These are phyloP conservation scores for Cryptococcus amylolentus DNA, from an alignment of 1,284 basidiomycete genomes.

Conservation along the genomic window DNA sequence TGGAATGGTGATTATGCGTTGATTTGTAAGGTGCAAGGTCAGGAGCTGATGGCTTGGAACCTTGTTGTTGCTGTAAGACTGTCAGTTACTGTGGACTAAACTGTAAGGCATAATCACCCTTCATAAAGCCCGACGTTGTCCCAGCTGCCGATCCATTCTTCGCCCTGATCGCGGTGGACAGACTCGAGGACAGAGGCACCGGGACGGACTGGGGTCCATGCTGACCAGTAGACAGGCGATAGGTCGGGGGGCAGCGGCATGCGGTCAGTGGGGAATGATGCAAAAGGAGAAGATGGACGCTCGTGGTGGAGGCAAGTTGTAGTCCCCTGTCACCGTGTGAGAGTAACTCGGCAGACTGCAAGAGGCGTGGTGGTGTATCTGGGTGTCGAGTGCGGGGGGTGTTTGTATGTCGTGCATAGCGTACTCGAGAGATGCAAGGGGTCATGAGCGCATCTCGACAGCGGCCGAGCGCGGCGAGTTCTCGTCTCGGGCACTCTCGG, in stretches of 20 bases:
- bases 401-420: too few species aligned
- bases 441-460: too few species aligned
- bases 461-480: too few species aligned
- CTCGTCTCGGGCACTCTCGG: too few species aligned
- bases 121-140: conserved; percentile 83
- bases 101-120: conserved; percentile 60
- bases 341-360: too few species aligned
- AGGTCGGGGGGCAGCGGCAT: conserved; percentile 21
- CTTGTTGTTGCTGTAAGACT: conserved; percentile 66
- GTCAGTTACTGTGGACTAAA: conserved; percentile 4
- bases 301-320: too few species aligned
- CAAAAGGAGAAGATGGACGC: neutral
- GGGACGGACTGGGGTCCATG: conserved; percentile 14
- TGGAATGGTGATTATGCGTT: conserved; percentile 57
- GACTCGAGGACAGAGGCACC: conserved; percentile 21
- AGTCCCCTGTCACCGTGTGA: too few species aligned
- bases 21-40: conserved; percentile 75
- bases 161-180: conserved; percentile 58
- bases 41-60: conserved; percentile 59
- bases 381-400: too few species aligned
- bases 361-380: too few species aligned
- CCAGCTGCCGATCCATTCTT: conserved; percentile 68
- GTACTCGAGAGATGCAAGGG: too few species aligned
- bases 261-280: neutral
- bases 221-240: conserved; percentile 27